These are phyloP conservation scores for Brassica nigra DNA, from an alignment of 345 rosid genomes.

Conservation along the genomic window DNA sequence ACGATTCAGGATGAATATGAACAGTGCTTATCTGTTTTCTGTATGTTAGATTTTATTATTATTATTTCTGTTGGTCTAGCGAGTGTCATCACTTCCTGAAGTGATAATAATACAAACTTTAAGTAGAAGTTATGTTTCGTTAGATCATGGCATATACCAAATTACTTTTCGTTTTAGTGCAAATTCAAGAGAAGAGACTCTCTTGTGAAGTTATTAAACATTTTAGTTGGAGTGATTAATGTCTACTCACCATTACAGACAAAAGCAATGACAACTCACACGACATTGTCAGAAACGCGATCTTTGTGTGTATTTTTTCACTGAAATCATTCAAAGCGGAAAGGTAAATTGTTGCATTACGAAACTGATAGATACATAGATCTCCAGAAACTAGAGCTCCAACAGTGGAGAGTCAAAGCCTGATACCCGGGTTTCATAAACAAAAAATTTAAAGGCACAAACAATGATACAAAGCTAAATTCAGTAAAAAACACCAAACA, in stretches of 20 bases:
- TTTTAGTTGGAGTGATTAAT: background rate
- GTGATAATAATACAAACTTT: slow-evolving; percentile 38
- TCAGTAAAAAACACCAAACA: too few relatives aligned
- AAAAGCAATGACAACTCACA: background rate
- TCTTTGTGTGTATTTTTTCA: background rate
- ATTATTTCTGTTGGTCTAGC: background rate
- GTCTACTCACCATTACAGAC: background rate
- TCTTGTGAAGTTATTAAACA: background rate
- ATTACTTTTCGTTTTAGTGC: slow-evolving; percentile 20
- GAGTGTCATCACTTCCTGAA: slow-evolving; percentile 22
- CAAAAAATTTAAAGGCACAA: too few relatives aligned
- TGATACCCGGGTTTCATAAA: too few relatives aligned
- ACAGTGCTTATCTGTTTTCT: background rate
- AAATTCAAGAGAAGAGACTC: slow-evolving; percentile 7
- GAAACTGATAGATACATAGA: too few relatives aligned
- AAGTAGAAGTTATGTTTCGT: slow-evolving; percentile 33
- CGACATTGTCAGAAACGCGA: background rate
- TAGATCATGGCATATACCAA: slow-evolving; percentile 22
- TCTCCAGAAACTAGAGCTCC: too few relatives aligned
- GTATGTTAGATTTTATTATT: background rate
- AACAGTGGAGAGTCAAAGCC: too few relatives aligned
- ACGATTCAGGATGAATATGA: slow-evolving; percentile 20
- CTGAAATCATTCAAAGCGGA: too few relatives aligned
- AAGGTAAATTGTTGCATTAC: too few relatives aligned
- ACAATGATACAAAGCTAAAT: too few relatives aligned